Percentiles rank a stretch among this genome's conserved stretches.
phyloP scores from a whole-genome alignment of 2,329 filamentous ascomycete species.

The Fusarium nodosum region DNA sequence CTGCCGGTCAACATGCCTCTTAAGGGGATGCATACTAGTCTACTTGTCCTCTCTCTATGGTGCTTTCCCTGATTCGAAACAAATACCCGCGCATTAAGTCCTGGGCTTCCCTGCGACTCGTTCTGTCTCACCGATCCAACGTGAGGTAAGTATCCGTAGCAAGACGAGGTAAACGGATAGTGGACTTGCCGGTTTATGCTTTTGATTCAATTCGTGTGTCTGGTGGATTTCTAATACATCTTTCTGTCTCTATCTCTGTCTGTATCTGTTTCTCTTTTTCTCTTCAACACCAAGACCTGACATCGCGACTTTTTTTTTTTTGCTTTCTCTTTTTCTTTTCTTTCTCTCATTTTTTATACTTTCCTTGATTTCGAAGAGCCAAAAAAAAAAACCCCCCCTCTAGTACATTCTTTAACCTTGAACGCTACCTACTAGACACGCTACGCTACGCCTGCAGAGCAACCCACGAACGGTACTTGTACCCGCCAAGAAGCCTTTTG shows the following conservation, averaged over 20 bases:
- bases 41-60: conserved; percentile 1
- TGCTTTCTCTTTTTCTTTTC: neutral
- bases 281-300: conserved; percentile 7
- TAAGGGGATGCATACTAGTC: conserved; percentile 20
- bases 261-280: neutral
- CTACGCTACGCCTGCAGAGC: conserved; percentile 6
- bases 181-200: conserved; percentile 29
- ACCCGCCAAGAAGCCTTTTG: conserved; percentile 28
- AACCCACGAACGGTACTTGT: conserved; percentile 13
- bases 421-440: conserved; percentile 1
- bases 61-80: conserved; percentile 40
- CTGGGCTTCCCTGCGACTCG: conserved; percentile 36
- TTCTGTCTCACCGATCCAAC: conserved; percentile 35
- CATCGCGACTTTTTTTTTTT: conserved; percentile 10
- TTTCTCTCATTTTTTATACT: conserved; percentile 5
- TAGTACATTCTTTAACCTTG: conserved; percentile 5
- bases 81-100: conserved; percentile 34
- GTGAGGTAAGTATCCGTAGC: conserved; percentile 13
- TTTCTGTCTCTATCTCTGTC: neutral
- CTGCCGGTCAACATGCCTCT: conserved; percentile 11
- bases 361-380: neutral
- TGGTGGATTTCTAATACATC: conserved; percentile 10
- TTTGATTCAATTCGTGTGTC: conserved; percentile 12
- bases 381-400: neutral
- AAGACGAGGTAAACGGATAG: conserved; percentile 30